phyloP scores from a whole-genome alignment of 345 rosid genomes.

The Leavenworthia alabamica region DNA sequence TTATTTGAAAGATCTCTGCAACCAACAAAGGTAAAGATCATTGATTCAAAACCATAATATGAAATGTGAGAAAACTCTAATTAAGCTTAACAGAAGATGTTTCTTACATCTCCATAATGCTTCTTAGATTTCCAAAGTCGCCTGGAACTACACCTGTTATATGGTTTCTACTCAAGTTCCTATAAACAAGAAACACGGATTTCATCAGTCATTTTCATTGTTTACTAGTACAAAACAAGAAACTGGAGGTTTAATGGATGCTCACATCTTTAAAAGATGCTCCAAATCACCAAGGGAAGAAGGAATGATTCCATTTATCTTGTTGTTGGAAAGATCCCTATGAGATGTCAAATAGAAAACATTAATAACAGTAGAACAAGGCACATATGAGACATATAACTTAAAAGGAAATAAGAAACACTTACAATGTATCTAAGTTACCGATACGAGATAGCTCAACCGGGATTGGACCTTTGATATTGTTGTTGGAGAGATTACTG shows the following conservation, averaged over 20 bases:
- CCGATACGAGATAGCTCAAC: constrained; percentile 88
- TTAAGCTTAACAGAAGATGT: not conserved
- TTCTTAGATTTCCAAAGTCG: constrained; percentile 84
- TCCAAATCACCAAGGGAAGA: constrained; percentile 92
- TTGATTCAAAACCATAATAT: constrained; percentile 12
- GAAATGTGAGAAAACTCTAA: not conserved
- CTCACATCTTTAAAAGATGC: constrained; percentile 90
- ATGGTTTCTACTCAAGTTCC: constrained; percentile 81
- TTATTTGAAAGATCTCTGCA: constrained; percentile 86
- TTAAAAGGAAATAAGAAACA: not conserved
- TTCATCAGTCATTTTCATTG: not conserved
- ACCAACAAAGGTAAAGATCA: constrained; percentile 5
- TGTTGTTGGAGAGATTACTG: constrained; percentile 84
- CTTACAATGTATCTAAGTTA: constrained; percentile 90
- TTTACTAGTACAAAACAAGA: not conserved
- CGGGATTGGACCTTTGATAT: constrained; percentile 67
- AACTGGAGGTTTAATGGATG: constrained; percentile 6
- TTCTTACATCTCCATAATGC: constrained; percentile 82
- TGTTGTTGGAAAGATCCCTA: constrained; percentile 86
- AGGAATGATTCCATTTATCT: constrained; percentile 75
- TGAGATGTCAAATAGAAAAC: not conserved
- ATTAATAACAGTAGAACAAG: not conserved
- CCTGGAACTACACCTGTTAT: constrained; percentile 66
- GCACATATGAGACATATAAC: not conserved
- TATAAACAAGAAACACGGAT: constrained; percentile 17